A percentile compares a stretch with the other conserved stretches of the same genome.
These are phyloP conservation scores for Dictyophora rubrovolvata DNA, from an alignment of 768 basidiomycete genomes.

Conservation along the genomic window DNA sequence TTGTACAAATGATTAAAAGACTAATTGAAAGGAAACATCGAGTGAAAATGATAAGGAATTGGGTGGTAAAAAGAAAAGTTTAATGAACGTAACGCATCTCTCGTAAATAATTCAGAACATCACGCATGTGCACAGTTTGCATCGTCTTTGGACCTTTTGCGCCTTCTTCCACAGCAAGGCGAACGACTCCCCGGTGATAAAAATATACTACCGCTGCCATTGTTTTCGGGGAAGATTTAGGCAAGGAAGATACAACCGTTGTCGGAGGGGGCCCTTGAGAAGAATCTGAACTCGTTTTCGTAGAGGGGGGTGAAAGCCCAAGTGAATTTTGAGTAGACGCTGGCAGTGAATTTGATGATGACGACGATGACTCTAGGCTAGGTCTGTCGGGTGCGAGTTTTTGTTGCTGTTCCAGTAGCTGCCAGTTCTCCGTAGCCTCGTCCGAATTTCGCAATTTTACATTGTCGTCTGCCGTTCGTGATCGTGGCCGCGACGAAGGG, in stretches of 20 bases:
- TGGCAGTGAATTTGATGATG: not conserved
- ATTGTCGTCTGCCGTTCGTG: not conserved
- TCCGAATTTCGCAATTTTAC: not conserved
- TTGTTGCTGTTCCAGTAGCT: not conserved
- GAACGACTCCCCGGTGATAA: not conserved
- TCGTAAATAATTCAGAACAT: not conserved
- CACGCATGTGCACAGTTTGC: not conserved
- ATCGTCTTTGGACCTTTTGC: not conserved
- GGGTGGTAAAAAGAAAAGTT: not conserved
- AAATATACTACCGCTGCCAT: not conserved
- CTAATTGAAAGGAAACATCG: not conserved
- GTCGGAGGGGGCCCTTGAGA: not conserved
- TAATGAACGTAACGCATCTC: not conserved
- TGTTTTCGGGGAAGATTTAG: not conserved
- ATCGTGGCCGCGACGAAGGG: not conserved
- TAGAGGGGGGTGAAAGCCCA: not conserved
- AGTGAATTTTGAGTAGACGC: not conserved
- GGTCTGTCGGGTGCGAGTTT: not conserved
- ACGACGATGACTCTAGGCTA: not conserved
- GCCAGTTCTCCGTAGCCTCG: not conserved
- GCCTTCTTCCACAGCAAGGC: not conserved
- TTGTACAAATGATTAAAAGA: not conserved
- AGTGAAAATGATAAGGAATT: not conserved
- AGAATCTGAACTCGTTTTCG: not conserved
- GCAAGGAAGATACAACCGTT: not conserved